Percentiles rank a stretch among this genome's conserved stretches.
Evolutionary conservation across 352 stramenopile species (phyloP).

Genomic region (Bremia lactucae): DNA sequence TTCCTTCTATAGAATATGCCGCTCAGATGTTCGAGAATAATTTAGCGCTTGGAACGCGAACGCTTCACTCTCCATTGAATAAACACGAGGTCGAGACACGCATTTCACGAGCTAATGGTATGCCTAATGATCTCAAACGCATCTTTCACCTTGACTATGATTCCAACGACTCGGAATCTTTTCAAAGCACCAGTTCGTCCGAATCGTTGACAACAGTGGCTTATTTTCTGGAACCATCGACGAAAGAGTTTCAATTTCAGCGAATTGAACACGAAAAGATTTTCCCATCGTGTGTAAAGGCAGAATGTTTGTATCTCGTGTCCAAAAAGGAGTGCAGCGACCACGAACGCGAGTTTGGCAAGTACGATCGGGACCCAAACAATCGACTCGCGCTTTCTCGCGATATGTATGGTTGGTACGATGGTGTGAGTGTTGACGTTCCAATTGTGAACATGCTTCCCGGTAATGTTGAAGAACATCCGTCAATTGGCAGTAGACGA

Average conservation of each 20-base stretch:
- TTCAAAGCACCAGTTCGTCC: slow-evolving; percentile 2
- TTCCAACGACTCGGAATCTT: slow-evolving; percentile 3
- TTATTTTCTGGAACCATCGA: not conserved
- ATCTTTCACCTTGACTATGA: not conserved
- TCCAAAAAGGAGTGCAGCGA: slow-evolving; percentile 1
- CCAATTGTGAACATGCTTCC: slow-evolving; percentile 10
- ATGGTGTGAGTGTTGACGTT: slow-evolving; percentile 5
- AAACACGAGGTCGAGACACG: not conserved
- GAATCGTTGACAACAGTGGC: not conserved
- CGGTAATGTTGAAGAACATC: slow-evolving; percentile 5
- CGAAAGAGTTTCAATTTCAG: slow-evolving; percentile 4
- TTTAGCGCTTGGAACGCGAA: not conserved
- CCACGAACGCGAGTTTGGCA: not conserved
- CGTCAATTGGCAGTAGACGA: slow-evolving; percentile 4
- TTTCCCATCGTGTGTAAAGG: not conserved
- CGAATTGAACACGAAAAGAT: slow-evolving; percentile 2
- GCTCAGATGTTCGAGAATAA: slow-evolving; percentile 5
- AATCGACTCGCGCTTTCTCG: slow-evolving; percentile 2
- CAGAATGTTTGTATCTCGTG: slow-evolving; percentile 1
- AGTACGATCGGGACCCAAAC: slow-evolving; percentile 3
- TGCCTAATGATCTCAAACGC: slow-evolving; percentile 1
- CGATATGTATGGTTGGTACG: slow-evolving; percentile 4
- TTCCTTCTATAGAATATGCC: slow-evolving; percentile 3
- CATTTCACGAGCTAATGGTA: not conserved
- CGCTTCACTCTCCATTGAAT: slow-evolving; percentile 1